Evolutionary conservation across 169 alveolate genomes (phyloP), one percentile per base, ranked within the genome.

Genomic region (Babesia gibsoni): DNA sequence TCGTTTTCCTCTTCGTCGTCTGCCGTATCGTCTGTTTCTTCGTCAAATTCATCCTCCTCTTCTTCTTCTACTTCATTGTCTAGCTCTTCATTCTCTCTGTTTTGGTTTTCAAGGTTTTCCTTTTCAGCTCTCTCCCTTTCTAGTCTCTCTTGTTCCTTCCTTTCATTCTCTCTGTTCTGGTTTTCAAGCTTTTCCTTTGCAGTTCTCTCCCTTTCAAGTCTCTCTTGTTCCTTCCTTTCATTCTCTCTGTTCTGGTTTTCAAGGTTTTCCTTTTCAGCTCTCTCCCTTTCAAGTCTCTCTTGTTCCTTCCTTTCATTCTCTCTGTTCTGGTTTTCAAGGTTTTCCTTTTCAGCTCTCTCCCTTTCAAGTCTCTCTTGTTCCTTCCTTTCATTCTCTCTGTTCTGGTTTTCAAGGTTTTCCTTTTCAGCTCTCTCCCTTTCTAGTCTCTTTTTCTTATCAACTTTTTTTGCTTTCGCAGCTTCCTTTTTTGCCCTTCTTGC

Each of bases 21-120:
- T 4, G 10, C 64, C 16, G 41, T 25, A 43, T 52, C 64, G 12
- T 75, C 81, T 18, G 25, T 48, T 18, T 20, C 69, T 50, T 67
- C 36, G 14, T 7, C 59, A 0, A 14, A 16, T 57, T 46, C 73
- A 32, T 46, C 35, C 20, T 54, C 74, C 29, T 12, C 42, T 33
- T 12, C 36, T 20, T 32, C 46, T 23, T 67, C 72, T 54, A 16
- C 37, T 57, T 30, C 45, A 12, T 29, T 22, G 48, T 59, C 36
- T 67, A n/a, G n/a, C n/a, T n/a, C n/a, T n/a, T n/a, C n/a, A n/a
- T n/a, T n/a, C n/a, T n/a, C n/a, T n/a, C n/a, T n/a, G n/a, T n/a
- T n/a, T n/a, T n/a, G n/a, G n/a, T n/a, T n/a, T n/a, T n/a, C n/a
- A n/a, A n/a, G n/a, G n/a, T 63, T 46, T 52, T 7, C 64, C 39